Conservation (phyloP, 2,329 filamentous ascomycete genomes). For the Mycosphaerelloides madeirae region DNA sequence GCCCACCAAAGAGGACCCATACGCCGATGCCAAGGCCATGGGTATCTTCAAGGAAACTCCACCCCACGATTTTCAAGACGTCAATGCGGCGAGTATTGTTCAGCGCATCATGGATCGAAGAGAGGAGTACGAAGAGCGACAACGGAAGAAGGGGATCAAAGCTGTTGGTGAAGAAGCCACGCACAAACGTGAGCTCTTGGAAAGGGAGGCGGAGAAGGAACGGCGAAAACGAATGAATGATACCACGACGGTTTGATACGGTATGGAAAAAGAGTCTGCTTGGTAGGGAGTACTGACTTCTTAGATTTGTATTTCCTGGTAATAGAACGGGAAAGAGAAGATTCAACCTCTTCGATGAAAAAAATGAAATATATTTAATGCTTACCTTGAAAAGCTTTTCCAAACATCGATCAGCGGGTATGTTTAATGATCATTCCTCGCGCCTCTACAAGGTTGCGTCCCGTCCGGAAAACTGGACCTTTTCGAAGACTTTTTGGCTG, state of each 20-base stretch:
- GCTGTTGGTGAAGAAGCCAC: constrained; percentile 61
- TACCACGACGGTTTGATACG: constrained; percentile 1
- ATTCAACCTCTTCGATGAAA: constrained; percentile 7
- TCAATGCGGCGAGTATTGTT: constrained; percentile 91
- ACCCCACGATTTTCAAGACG: constrained; percentile 72
- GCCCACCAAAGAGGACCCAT: constrained; percentile 54
- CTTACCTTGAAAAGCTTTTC: too few relatives aligned
- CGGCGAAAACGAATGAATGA: constrained; percentile 2
- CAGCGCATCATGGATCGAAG: constrained; percentile 82
- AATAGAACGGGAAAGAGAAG: constrained; percentile 1
- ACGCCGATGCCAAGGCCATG: constrained; percentile 72
- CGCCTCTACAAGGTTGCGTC: too few relatives aligned
- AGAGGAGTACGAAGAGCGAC: constrained; percentile 83
- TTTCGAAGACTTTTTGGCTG: too few relatives aligned
- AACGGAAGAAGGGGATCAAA: constrained; percentile 86
- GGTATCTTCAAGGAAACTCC: constrained; percentile 78
- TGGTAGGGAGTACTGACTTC: background rate
- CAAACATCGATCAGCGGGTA: too few relatives aligned
- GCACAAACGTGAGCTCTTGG: constrained; percentile 11
- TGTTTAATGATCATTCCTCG: too few relatives aligned
- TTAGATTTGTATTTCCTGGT: background rate
- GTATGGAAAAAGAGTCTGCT: background rate
- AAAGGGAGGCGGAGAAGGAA: constrained; percentile 5
- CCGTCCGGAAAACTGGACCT: too few relatives aligned
- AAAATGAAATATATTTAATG: too few relatives aligned